Percentiles rank a stretch among this genome's conserved stretches.
Evolutionary conservation across 306 rosid species (phyloP).

Genomic region (Elaeagnus macrophylla): DNA sequence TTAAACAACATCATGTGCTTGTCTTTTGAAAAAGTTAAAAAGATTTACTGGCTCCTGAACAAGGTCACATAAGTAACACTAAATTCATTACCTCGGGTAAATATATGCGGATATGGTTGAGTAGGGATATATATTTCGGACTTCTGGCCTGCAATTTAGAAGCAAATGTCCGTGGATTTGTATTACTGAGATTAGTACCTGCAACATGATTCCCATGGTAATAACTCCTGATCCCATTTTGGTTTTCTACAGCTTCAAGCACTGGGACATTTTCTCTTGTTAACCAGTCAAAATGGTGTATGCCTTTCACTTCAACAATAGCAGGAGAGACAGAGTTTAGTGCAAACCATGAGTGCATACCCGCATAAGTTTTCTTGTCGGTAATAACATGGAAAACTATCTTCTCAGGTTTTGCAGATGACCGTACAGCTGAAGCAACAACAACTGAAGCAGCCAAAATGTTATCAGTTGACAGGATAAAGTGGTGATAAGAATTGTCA

Average conservation of each 20-base stretch:
- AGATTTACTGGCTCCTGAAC: not conserved
- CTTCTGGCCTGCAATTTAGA: slow-evolving; percentile 90
- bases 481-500: slow-evolving; percentile 82
- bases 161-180: slow-evolving; percentile 62
- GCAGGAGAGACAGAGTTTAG: slow-evolving; percentile 85
- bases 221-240: slow-evolving; percentile 74
- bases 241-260: slow-evolving; percentile 94
- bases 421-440: slow-evolving; percentile 82
- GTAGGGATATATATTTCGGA: slow-evolving; percentile 94
- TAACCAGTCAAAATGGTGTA: slow-evolving; percentile 98
- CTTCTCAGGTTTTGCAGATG: slow-evolving; percentile 67
- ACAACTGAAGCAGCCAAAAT: slow-evolving; percentile 97
- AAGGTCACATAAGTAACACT: not conserved
- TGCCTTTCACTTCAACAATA: slow-evolving; percentile 83
- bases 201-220: slow-evolving; percentile 84
- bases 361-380: slow-evolving; percentile 92
- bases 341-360: slow-evolving; percentile 99
- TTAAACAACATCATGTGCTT: too few relatives aligned
- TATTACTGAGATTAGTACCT: slow-evolving; percentile 64
- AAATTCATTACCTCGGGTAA: slow-evolving; percentile 69
- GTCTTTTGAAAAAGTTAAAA: not conserved
- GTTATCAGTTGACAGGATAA: slow-evolving; percentile 86
- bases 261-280: slow-evolving; percentile 99
- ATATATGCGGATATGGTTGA: slow-evolving; percentile 94
- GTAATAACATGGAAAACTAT: slow-evolving; percentile 96